These are phyloP conservation scores for Pisolithus orientalis DNA, from an alignment of 768 basidiomycete genomes.

Conservation along the genomic window DNA sequence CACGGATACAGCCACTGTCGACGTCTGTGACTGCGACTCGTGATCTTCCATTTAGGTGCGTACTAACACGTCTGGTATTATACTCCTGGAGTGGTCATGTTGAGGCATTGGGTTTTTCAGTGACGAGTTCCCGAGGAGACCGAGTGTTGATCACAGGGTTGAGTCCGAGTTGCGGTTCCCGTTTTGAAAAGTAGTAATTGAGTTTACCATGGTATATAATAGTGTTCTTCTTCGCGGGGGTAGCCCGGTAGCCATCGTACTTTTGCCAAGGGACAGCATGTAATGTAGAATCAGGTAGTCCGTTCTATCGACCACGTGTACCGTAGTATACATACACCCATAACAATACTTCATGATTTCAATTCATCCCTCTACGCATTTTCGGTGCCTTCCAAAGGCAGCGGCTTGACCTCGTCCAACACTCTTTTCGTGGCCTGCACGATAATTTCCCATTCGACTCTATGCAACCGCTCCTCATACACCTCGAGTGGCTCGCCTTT, in stretches of 20 bases:
- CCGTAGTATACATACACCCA: neutral
- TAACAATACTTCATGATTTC: neutral
- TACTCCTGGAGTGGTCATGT: neutral
- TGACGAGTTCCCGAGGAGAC: neutral
- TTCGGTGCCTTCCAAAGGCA: constrained; percentile 5
- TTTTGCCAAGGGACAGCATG: too few relatives aligned
- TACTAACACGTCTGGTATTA: neutral
- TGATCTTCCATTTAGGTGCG: neutral
- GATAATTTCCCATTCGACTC: constrained; percentile 84
- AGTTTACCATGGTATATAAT: neutral
- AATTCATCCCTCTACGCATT: neutral
- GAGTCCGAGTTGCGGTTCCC: neutral
- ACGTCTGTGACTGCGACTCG: neutral
- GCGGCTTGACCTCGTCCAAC: constrained; percentile 45
- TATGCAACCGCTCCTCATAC: constrained; percentile 75
- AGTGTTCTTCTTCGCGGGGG: too few relatives aligned
- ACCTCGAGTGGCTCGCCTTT: constrained; percentile 66
- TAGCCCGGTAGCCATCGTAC: too few relatives aligned
- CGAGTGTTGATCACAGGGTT: neutral
- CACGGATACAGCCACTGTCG: neutral
- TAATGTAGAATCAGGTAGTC: too few relatives aligned
- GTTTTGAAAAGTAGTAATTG: neutral
- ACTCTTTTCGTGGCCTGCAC: constrained; percentile 77
- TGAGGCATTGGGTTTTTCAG: neutral
- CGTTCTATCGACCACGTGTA: neutral